These are phyloP conservation scores for Globisporangium spinosum DNA, from an alignment of 352 stramenopile species.

Conservation along the genomic window DNA sequence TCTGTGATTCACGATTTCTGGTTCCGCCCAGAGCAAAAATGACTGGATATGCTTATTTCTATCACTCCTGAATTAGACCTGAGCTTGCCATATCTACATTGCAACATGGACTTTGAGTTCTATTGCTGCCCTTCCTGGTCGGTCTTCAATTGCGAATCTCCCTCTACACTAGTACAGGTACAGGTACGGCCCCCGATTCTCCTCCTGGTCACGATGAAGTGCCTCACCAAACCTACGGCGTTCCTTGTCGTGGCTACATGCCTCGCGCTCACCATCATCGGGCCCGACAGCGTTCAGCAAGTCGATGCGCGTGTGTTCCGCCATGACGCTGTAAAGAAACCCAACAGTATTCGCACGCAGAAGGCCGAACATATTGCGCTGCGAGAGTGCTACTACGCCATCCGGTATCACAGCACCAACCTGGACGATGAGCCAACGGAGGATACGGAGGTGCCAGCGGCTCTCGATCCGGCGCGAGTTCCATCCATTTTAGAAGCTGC, in stretches of 20 bases:
- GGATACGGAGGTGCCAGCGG: no score
- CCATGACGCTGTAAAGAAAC: neutral
- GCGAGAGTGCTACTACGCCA: constrained; percentile 7
- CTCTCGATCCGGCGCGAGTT: no score
- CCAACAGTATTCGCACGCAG: neutral
- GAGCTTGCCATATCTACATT: neutral
- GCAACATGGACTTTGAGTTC: neutral
- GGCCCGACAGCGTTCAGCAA: neutral
- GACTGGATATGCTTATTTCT: neutral
- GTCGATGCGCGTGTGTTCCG: constrained; percentile 1
- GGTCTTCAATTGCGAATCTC: neutral
- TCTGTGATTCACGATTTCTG: neutral
- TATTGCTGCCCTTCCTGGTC: neutral
- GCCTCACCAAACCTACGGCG: neutral
- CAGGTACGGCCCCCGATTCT: neutral
- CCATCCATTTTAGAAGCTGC: neutral
- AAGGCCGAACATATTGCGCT: neutral
- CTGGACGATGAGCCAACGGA: neutral
- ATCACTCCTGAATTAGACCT: neutral
- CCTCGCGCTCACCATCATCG: neutral
- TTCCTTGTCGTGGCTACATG: neutral
- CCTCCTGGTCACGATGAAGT: neutral
- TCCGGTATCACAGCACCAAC: constrained; percentile 1
- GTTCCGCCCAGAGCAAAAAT: neutral
- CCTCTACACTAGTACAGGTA: neutral